phyloP scores from a whole-genome alignment of 441 rosid species.

The Codiaeum variegatum region DNA sequence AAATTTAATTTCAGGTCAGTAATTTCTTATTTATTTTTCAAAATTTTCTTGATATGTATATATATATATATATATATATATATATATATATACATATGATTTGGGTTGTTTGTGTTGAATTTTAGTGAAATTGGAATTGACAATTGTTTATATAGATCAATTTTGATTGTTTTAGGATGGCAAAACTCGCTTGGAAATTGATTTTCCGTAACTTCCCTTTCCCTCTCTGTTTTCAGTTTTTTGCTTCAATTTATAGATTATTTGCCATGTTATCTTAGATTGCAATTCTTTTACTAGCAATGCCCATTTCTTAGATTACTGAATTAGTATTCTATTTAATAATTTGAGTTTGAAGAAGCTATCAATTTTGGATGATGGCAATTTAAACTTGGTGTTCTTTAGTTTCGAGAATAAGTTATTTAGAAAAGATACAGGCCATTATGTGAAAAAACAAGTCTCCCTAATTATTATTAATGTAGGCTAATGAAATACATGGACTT shows the following conservation, averaged over 20 bases:
- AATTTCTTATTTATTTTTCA: too few species aligned
- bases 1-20: too few species aligned
- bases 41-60: too few species aligned
- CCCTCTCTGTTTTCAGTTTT: constrained; percentile 2
- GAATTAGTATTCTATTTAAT: background rate
- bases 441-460: background rate
- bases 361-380: background rate
- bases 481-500: background rate
- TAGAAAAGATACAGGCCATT: too few species aligned
- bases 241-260: background rate
- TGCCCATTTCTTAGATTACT: background rate
- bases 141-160: too few species aligned
- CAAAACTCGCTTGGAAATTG: constrained; percentile 73
- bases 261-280: background rate
- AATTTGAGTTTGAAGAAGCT: background rate
- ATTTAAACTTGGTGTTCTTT: background rate
- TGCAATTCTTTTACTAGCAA: background rate
- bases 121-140: too few species aligned
- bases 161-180: constrained; percentile 73
- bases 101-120: too few species aligned
- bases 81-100: too few species aligned
- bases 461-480: background rate
- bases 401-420: background rate
- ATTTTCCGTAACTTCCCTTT: constrained; percentile 61
- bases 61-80: too few species aligned